These are phyloP conservation scores for Balamuthia mandrillaris DNA, from an alignment of 208 protist species.

Conservation along the genomic window DNA sequence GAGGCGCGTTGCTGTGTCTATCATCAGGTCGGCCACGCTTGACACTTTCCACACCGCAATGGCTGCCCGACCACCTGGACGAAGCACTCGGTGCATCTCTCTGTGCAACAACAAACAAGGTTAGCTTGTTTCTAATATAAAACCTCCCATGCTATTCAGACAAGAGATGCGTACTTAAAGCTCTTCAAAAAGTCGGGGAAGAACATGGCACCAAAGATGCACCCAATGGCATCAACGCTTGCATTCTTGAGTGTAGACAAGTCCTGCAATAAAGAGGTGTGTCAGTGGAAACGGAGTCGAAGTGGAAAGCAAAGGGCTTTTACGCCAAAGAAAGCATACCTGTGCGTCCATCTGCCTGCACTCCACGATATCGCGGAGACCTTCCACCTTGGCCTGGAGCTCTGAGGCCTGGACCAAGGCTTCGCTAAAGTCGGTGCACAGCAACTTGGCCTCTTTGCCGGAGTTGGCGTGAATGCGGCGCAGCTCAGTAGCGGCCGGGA, in stretches of 20 bases:
- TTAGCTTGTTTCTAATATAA: too few species aligned
- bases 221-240: neutral
- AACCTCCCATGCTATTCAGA: neutral
- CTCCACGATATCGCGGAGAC: neutral
- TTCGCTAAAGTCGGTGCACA: neutral
- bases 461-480: neutral
- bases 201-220: conserved; percentile 2
- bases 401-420: neutral
- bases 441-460: neutral
- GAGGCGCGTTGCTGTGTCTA: neutral
- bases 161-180: neutral
- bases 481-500: neutral
- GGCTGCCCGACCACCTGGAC: neutral
- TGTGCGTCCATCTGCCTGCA: neutral
- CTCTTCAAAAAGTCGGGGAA: neutral
- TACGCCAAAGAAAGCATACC: neutral
- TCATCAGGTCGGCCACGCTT: neutral
- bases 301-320: neutral
- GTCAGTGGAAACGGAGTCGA: neutral
- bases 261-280: neutral
- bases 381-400: neutral
- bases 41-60: neutral
- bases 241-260: neutral
- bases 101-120: neutral
- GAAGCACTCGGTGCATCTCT: neutral